Evolutionary conservation across 495 filamentous ascomycete genomes (phyloP).

Genomic region (Tuber brumale): DNA sequence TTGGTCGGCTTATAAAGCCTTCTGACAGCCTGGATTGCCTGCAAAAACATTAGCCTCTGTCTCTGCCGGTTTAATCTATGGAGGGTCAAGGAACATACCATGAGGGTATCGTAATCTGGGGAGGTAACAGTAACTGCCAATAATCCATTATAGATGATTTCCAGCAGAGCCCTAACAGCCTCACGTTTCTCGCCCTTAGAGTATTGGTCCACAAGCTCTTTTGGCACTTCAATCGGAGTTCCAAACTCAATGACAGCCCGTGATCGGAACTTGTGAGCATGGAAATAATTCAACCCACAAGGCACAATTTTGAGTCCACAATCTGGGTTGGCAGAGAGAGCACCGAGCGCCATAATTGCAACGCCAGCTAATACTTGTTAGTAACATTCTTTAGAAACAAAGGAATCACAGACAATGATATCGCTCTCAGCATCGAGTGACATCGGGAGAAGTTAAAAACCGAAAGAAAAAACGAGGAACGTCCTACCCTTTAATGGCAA

Average conservation of each 20-base stretch:
- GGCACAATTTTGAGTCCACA: constrained; percentile 97
- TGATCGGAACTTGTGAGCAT: constrained; percentile 97
- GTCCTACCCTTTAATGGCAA: constrained; percentile 76
- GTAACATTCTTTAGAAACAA: constrained; percentile 24
- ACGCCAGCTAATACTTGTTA: constrained; percentile 60
- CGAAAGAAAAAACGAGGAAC: neutral
- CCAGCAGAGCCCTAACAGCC: constrained; percentile 71
- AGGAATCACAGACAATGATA: neutral
- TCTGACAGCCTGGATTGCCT: constrained; percentile 87
- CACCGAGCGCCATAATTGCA: constrained; percentile 94
- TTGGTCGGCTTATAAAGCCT: constrained; percentile 88
- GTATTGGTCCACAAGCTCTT: constrained; percentile 77
- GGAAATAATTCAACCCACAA: constrained; percentile 99
- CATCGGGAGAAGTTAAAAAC: neutral
- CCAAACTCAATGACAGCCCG: constrained; percentile 96
- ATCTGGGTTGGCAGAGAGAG: constrained; percentile 77
- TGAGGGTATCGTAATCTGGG: constrained; percentile 94
- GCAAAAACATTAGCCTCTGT: constrained; percentile 40
- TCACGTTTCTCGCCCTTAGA: constrained; percentile 73
- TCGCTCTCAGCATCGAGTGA: neutral
- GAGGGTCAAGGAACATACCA: constrained; percentile 52
- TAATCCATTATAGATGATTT: constrained; percentile 77
- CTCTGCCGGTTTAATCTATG: neutral
- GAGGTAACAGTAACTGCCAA: constrained; percentile 85
- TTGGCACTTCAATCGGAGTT: constrained; percentile 71